Conservation (phyloP, 192 early-diverging fungal species). For the Backusella sp. region DNA sequence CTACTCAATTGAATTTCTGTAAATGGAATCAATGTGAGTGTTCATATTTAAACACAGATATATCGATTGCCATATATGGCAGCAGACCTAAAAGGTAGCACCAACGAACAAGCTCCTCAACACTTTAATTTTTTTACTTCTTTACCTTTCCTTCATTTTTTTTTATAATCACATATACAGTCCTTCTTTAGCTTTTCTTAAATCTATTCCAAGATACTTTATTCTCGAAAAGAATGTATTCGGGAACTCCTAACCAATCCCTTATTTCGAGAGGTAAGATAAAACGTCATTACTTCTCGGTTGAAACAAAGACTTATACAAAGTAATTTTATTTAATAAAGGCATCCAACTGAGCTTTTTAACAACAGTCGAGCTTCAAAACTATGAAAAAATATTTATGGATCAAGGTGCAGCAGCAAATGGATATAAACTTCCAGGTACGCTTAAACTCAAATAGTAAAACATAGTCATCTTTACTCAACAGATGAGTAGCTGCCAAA, state of each 20-base stretch:
- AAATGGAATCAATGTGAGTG: not conserved
- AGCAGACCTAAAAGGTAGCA: not conserved
- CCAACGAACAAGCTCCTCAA: not conserved
- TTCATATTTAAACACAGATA: not conserved
- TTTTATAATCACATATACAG: not conserved
- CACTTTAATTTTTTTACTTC: not conserved
- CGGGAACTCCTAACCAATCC: conserved; percentile 1
- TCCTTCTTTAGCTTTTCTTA: not conserved
- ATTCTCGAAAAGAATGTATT: not conserved
- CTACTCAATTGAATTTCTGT: not conserved
- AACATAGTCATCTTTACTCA: not conserved
- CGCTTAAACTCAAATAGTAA: conserved; percentile 17
- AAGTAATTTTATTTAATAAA: not conserved
- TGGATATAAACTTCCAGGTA: conserved; percentile 25
- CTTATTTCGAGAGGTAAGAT: not conserved
- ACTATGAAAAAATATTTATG: conserved; percentile 38
- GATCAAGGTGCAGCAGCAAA: conserved; percentile 4
- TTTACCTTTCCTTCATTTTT: not conserved
- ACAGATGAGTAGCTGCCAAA: conserved; percentile 20
- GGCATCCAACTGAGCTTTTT: conserved; percentile 38
- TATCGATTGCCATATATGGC: not conserved
- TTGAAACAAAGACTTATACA: not conserved
- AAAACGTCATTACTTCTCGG: not conserved
- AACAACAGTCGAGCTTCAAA: conserved; percentile 33
- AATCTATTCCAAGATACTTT: not conserved